Percentiles rank a stretch among this genome's conserved stretches.
Evolutionary conservation across 257 asterid genomes (phyloP).

Genomic region (Solanum corneliomulleri): DNA sequence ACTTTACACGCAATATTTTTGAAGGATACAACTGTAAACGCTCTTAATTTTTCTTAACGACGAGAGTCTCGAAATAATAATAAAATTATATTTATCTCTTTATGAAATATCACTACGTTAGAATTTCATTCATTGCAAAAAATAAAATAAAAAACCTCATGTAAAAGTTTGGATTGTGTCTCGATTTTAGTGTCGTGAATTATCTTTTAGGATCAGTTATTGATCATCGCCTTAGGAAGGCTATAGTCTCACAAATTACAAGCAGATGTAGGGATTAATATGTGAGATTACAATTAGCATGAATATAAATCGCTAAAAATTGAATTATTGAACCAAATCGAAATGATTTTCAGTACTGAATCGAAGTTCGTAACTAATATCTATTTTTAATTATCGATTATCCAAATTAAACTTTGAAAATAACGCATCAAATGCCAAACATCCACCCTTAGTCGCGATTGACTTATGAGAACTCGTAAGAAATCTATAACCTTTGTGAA

Average conservation of each 20-base stretch:
- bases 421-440: not conserved
- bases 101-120: accelerated
- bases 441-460: not conserved
- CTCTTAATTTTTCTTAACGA: not conserved
- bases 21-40: not conserved
- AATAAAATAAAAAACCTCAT: not conserved
- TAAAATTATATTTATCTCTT: too few relatives aligned
- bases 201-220: not conserved
- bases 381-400: not conserved
- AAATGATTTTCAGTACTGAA: accelerated
- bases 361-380: not conserved
- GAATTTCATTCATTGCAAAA: not conserved
- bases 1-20: not conserved
- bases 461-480: not conserved
- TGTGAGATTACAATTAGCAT: not conserved
- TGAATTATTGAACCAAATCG: accelerated
- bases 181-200: not conserved
- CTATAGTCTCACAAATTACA: not conserved
- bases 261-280: not conserved
- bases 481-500: not conserved
- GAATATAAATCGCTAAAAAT: not conserved
- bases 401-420: too few relatives aligned
- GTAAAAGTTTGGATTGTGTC: not conserved
- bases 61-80: not conserved
- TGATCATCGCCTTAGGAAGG: not conserved